Base-by-base conservation (phyloP, 345 rosid species). In the Laguncularia racemosa region DNA sequence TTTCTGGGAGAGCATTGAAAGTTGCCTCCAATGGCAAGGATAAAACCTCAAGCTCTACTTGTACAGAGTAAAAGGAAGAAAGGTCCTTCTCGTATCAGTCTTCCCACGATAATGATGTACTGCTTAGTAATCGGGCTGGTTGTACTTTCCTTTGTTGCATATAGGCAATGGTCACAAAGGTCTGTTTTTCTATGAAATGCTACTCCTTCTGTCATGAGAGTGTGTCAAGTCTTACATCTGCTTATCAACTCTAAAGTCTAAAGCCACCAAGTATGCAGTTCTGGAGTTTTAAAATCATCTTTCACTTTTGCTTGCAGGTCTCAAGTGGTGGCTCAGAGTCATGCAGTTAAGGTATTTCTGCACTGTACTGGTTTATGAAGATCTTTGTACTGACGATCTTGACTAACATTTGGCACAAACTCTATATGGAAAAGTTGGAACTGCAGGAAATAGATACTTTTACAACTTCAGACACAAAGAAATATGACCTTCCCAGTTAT, bases 31-130 rank as follows among this genome's bases (percentile, higher is more conserved):
- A 88, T 88, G 96, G 96, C 96, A 38, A 83, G 86, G 68, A 88
- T 88, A 58, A 85, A 85, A 60, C 96, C 96, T 55, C 96, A 83
- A 69, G 83, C 93, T 58, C 74, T 88, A 55, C 65, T 88, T 43
- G 72, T 74, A 67, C 93, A 85, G 71, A 88, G 93, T 78, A 88
- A 85, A 78, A 85, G 72, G 84, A 88, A 88, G 82, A 85, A 83
- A 68, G 79, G 68, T 46, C 91, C 88, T 0, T 78, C 82, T 59
- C 86, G 84, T 0, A 64, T 83, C 50, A 83, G 93, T 66, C 54
- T 74, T 63, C 73, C 88, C 0, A 76, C 86, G 1, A 75, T 83
- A 44, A 48, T 85, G 10, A 47, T 75, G 6, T 81, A 85, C 69
- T 72, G 75, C 62, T 67, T 85, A 49, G 58, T 80, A 43, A 67